Base-by-base conservation (phyloP, 1,284 basidiomycete genomes). In the Papiliotrema laurentii region DNA sequence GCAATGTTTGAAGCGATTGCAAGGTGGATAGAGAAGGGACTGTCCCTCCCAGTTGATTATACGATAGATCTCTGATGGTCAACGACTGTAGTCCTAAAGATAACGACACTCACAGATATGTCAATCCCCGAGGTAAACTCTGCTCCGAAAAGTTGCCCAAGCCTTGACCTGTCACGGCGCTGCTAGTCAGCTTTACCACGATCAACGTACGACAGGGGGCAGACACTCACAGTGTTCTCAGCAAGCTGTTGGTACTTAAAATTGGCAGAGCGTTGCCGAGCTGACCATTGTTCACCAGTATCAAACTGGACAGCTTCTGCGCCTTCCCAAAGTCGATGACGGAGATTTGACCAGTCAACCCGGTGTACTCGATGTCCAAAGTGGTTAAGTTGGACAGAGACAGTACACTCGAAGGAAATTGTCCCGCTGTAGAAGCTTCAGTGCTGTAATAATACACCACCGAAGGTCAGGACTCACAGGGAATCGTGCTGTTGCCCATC, bases 331-430 rank as follows among this genome's bases (percentile, higher is more conserved):
- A 69, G 21, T 61, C 51, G 11, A 44, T 42, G 30, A 51, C 45
- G n/a, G 60, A 43, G 24, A 73, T 53, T 0, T 67, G 52, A 5
- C 59, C 58, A 9, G 54, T 58, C 14, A 75, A 48, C 9, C 57
- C 59, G 9, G 73, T 73, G 31, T 68, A 63, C 49, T 68, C 53
- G 21, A 75, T 56, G 22, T 62, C 59, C 46, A 75, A 47, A 0
- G 55, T 56, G 2, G 59, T 52, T 16, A 71, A 52, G 35, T 63
- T 58, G n/a, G 55, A 34, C 14, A 60, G 48, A 10, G 53, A 47
- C 24, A 60, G 52, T 11, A 71, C 25, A 3, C 53, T 50, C 0
- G 58, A 39, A 0, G 66, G 61, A 47, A 72, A 60, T 19, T 54
- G 22, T 4, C 70, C 69, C 6, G 51, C 66, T 69, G 47, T 19